Conservation (phyloP, 1,284 basidiomycete species). For the Spongispora temasekensis region DNA sequence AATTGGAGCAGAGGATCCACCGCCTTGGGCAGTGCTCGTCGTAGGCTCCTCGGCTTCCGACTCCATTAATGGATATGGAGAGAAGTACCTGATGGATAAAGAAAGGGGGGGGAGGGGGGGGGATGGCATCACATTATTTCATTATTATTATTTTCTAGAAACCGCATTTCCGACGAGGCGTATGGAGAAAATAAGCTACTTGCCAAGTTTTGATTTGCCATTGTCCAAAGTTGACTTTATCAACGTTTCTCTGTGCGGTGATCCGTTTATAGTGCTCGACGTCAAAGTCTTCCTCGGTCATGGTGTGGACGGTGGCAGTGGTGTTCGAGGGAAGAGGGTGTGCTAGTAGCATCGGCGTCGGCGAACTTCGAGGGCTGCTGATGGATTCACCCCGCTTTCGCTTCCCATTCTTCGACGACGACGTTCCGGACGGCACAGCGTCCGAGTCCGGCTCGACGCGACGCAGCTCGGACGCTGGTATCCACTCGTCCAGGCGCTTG, state of each 20-base stretch:
- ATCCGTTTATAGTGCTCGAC: conserved; percentile 66
- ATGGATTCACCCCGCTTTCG: conserved; percentile 36
- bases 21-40: conserved; percentile 13
- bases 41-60: conserved; percentile 62
- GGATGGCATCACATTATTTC: no score
- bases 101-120: no score
- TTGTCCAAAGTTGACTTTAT: conserved; percentile 71
- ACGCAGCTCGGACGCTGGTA: conserved; percentile 46
- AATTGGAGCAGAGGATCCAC: conserved; percentile 22
- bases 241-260: conserved; percentile 73
- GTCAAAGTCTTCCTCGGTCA: conserved; percentile 72
- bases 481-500: conserved; percentile 79
- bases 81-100: conserved; percentile 93
- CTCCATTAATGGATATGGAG: conserved; percentile 79
- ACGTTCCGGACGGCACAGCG: conserved; percentile 18
- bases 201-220: conserved; percentile 83
- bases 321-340: conserved; percentile 14
- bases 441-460: conserved; percentile 20
- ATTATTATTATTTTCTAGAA: no score
- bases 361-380: conserved; percentile 17
- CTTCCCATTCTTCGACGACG: conserved; percentile 16
- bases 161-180: not conserved
- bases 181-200: conserved; percentile 33
- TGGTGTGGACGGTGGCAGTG: conserved; percentile 14
- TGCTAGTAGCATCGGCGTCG: conserved; percentile 18